Evolutionary conservation across 805 yeast genomes (phyloP).

Genomic region (Zygosaccharomyces siamensis): DNA sequence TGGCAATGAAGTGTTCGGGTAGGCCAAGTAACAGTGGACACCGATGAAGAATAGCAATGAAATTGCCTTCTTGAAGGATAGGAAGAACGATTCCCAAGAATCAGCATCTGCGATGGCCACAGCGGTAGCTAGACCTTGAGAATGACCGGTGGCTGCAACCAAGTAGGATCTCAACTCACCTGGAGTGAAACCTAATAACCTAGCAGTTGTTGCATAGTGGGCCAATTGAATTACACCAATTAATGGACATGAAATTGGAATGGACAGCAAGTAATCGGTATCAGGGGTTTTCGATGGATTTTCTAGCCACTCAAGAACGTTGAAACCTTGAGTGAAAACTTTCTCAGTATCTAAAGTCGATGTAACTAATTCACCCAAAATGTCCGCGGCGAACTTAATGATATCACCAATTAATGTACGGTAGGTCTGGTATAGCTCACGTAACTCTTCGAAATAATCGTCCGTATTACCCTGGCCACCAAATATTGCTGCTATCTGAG

Average conservation of each 20-base stretch:
- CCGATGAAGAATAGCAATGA: constrained; percentile 89
- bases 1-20: constrained; percentile 91
- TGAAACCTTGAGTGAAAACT: constrained; percentile 90
- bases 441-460: constrained; percentile 93
- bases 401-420: constrained; percentile 69
- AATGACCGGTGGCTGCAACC: constrained; percentile 80
- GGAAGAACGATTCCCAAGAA: constrained; percentile 79
- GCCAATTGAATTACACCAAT: constrained; percentile 93
- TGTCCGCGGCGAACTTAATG: constrained; percentile 61
- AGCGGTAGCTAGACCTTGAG: constrained; percentile 90
- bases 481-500: constrained; percentile 75
- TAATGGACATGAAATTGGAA: constrained; percentile 95
- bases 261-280: constrained; percentile 77
- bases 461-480: constrained; percentile 99
- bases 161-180: constrained; percentile 74
- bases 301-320: constrained; percentile 81
- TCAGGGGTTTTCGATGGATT: constrained; percentile 85
- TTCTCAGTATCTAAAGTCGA: constrained; percentile 70
- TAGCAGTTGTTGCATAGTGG: constrained; percentile 85
- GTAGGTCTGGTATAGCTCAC: constrained; percentile 76
- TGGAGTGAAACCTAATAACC: constrained; percentile 79
- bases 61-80: constrained; percentile 69
- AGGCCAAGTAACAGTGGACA: constrained; percentile 80
- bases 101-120: constrained; percentile 79
- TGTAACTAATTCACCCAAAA: constrained; percentile 62